Conservation (phyloP, 2,329 filamentous ascomycete species). For the Trichocomaceae sp. region DNA sequence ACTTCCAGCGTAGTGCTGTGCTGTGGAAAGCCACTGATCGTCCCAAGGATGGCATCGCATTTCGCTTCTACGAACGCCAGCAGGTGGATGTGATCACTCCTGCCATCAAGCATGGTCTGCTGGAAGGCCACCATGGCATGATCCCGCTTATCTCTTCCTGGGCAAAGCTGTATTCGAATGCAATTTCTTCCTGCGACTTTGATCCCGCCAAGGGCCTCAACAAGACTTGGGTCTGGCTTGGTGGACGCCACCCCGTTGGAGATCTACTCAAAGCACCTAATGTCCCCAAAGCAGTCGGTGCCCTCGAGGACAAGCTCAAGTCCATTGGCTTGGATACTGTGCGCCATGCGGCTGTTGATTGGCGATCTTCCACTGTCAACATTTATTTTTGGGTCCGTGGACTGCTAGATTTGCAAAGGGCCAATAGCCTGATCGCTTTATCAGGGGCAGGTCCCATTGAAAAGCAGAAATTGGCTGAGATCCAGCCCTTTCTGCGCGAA, state of each 20-base stretch:
- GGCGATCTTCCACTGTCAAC: conserved; percentile 10
- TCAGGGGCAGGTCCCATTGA: not conserved
- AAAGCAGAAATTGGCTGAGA: not conserved
- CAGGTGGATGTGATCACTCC: conserved; percentile 7
- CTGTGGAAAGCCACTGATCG: conserved; percentile 12
- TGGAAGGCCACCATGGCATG: not conserved
- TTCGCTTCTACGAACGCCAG: conserved; percentile 10
- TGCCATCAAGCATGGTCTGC: conserved; percentile 2
- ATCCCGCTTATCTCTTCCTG: conserved; percentile 8
- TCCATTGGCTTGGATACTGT: conserved; percentile 1
- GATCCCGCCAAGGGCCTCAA: conserved; percentile 7
- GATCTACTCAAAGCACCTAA: conserved; percentile 1
- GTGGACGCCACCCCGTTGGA: not conserved
- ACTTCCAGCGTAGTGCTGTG: conserved; percentile 8
- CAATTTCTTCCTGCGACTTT: conserved; percentile 12
- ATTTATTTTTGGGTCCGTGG: conserved; percentile 10
- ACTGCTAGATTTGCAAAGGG: not conserved
- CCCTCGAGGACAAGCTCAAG: conserved; percentile 1
- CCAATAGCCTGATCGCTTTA: not conserved
- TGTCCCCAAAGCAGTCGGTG: not conserved
- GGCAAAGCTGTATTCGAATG: conserved; percentile 2
- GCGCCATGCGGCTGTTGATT: conserved; percentile 9
- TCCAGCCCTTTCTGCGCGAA: conserved; percentile 1
- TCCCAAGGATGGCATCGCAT: conserved; percentile 8
- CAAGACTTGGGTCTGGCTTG: conserved; percentile 12